phyloP scores from a whole-genome alignment of 345 rosid genomes.

The Pelargonium nanum region DNA sequence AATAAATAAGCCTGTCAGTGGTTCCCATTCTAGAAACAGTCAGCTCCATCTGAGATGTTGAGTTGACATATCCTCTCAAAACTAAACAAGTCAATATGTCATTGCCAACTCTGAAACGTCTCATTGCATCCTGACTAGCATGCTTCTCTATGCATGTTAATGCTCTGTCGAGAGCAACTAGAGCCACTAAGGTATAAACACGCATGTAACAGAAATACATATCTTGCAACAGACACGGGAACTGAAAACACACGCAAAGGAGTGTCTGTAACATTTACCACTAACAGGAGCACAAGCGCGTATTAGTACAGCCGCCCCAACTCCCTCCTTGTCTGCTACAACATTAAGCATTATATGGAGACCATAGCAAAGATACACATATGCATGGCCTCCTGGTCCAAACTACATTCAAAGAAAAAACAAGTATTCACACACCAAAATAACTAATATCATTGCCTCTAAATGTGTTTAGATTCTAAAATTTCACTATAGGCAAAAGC shows the following conservation, averaged over 20 bases:
- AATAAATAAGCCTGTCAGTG: too few relatives aligned
- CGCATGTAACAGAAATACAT: too few relatives aligned
- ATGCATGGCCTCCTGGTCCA: constrained; percentile 88
- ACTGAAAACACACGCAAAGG: background rate
- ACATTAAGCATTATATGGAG: constrained; percentile 84
- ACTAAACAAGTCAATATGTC: too few relatives aligned
- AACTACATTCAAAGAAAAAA: constrained; percentile 35
- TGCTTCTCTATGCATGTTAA: too few relatives aligned
- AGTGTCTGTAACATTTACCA: constrained; percentile 34
- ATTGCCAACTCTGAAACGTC: too few relatives aligned
- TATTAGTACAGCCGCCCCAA: constrained; percentile 81
- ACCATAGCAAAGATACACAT: constrained; percentile 94
- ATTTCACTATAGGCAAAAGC: background rate
- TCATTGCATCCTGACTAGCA: too few relatives aligned
- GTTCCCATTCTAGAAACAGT: too few relatives aligned
- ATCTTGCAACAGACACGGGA: background rate
- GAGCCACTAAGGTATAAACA: too few relatives aligned
- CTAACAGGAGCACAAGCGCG: constrained; percentile 76
- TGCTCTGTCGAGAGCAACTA: too few relatives aligned
- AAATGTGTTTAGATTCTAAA: background rate
- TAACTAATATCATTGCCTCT: too few relatives aligned
- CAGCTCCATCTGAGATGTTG: too few relatives aligned
- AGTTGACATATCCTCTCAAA: too few relatives aligned
- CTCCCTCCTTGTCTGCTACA: constrained; percentile 84
- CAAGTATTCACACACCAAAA: background rate